These are phyloP conservation scores for Stephanocyclus meneghinianus DNA, from an alignment of 352 stramenopile species.

Conservation along the genomic window DNA sequence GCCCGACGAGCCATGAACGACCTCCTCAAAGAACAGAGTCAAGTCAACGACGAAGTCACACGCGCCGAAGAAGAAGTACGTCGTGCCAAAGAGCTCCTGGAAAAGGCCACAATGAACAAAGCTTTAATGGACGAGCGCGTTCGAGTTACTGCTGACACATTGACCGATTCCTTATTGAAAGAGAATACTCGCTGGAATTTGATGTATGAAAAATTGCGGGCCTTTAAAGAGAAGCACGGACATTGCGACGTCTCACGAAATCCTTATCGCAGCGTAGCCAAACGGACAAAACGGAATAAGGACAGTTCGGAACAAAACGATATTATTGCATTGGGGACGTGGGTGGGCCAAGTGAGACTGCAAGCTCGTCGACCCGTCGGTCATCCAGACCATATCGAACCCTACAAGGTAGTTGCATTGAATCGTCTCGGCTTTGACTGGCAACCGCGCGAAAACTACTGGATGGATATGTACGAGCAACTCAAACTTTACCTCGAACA, in stretches of 20 bases:
- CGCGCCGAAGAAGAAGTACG: constrained; percentile 27
- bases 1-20: constrained; percentile 34
- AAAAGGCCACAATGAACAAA: constrained; percentile 26
- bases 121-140: constrained; percentile 22
- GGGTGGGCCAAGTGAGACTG: constrained; percentile 28
- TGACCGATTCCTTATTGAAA: constrained; percentile 37
- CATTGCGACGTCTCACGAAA: constrained; percentile 40
- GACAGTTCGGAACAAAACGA: constrained; percentile 11
- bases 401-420: constrained; percentile 52
- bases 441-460: constrained; percentile 51
- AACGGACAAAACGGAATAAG: not conserved
- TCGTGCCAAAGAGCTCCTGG: constrained; percentile 21
- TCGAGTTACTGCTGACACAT: constrained; percentile 7
- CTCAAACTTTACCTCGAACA: constrained; percentile 38
- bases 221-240: constrained; percentile 38
- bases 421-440: constrained; percentile 51
- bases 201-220: constrained; percentile 37
- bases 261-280: constrained; percentile 12
- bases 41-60: constrained; percentile 9
- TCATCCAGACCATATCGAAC: constrained; percentile 38
- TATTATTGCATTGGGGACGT: constrained; percentile 24
- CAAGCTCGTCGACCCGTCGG: constrained; percentile 18
- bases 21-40: constrained; percentile 25
- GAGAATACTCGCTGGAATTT: constrained; percentile 45
- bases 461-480: constrained; percentile 51